phyloP scores from a whole-genome alignment of 768 basidiomycete species.

The Strobilomyces confusus region DNA sequence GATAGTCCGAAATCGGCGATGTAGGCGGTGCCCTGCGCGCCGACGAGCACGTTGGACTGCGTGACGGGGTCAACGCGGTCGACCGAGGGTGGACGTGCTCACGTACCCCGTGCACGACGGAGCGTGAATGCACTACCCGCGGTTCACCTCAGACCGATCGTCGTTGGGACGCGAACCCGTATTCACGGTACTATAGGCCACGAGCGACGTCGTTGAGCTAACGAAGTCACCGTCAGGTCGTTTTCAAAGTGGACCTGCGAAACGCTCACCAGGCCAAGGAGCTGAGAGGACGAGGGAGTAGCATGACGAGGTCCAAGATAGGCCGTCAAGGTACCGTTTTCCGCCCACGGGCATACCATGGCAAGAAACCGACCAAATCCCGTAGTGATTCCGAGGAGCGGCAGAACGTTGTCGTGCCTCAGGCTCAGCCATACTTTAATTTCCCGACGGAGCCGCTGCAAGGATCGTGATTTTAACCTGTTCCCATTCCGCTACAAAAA shows the following conservation, averaged over 20 bases:
- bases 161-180: too few species aligned
- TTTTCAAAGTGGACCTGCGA: too few species aligned
- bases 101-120: conserved; percentile 18
- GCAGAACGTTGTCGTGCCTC: conserved; percentile 14
- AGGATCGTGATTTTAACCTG: too few species aligned
- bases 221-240: background rate
- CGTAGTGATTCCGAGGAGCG: conserved; percentile 17
- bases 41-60: conserved; percentile 43
- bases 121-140: conserved; percentile 15
- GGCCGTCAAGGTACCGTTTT: conserved; percentile 19
- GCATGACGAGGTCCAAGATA: conserved; percentile 16
- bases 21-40: conserved; percentile 32
- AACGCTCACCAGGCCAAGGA: background rate
- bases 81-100: background rate
- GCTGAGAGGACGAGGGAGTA: conserved; percentile 1
- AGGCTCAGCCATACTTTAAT: background rate
- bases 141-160: background rate
- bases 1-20: conserved; percentile 44
- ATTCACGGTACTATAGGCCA: conserved; percentile 15
- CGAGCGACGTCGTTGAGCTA: conserved; percentile 11
- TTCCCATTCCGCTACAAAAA: too few species aligned
- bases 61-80: background rate
- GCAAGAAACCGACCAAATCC: conserved; percentile 27
- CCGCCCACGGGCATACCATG: conserved; percentile 27
- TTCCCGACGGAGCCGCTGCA: background rate